A percentile compares a stretch with the other conserved stretches of the same genome.
phyloP scores from a whole-genome alignment of 768 basidiomycete species.

The Ramaria sp. region DNA sequence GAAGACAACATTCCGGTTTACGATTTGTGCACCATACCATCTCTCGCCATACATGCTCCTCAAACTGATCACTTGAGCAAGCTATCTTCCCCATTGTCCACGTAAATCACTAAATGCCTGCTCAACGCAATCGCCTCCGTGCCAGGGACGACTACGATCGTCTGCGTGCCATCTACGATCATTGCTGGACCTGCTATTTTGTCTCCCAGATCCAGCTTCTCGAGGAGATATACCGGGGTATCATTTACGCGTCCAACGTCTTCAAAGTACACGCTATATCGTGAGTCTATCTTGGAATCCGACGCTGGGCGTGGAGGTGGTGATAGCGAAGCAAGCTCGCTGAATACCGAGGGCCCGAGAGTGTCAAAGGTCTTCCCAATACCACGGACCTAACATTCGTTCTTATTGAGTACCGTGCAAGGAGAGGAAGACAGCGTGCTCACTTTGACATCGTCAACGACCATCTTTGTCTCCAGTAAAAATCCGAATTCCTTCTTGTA shows the following conservation, averaged over 20 bases:
- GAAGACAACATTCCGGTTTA: too few relatives aligned
- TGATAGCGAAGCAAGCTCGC: slow-evolving; percentile 50
- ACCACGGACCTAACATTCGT: slow-evolving; percentile 53
- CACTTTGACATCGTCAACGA: slow-evolving; percentile 89
- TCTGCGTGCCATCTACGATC: slow-evolving; percentile 93
- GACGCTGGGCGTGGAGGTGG: slow-evolving; percentile 23
- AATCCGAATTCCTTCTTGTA: slow-evolving; percentile 91
- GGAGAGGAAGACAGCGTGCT: not conserved
- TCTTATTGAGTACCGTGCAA: not conserved
- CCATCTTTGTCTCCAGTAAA: slow-evolving; percentile 75
- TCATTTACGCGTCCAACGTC: slow-evolving; percentile 61
- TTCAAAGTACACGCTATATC: slow-evolving; percentile 74
- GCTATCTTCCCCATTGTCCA: slow-evolving; percentile 19
- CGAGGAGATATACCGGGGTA: slow-evolving; percentile 72
- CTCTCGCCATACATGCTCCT: not conserved
- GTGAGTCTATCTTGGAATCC: slow-evolving; percentile 35
- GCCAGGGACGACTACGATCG: slow-evolving; percentile 76
- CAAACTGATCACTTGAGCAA: not conserved
- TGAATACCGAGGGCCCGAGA: slow-evolving; percentile 68
- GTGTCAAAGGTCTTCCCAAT: slow-evolving; percentile 84
- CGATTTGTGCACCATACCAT: too few relatives aligned
- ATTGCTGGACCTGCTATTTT: slow-evolving; percentile 77
- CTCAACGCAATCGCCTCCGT: slow-evolving; percentile 56
- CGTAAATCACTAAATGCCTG: slow-evolving; percentile 50
- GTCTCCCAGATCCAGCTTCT: slow-evolving; percentile 56